Percentiles rank a stretch among this genome's conserved stretches.
Evolutionary conservation across 352 stramenopile species (phyloP).

Genomic region (Phytophthora podocarpi): DNA sequence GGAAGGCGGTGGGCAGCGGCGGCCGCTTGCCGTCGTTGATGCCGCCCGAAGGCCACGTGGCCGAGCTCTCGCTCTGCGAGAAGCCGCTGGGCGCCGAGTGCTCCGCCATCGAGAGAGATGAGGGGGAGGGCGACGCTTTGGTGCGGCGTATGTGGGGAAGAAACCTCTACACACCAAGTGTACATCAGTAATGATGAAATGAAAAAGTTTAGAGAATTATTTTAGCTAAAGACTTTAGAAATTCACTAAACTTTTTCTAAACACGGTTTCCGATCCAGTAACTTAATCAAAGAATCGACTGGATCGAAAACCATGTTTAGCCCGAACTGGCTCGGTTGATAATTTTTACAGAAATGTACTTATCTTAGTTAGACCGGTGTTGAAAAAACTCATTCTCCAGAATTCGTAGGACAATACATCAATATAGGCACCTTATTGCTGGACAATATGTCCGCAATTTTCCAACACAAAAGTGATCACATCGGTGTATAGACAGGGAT

Average conservation of each 20-base stretch:
- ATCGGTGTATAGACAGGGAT: neutral
- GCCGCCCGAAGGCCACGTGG: constrained; percentile 36
- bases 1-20: constrained; percentile 48
- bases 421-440: neutral
- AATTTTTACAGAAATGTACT: no score
- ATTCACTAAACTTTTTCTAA: no score
- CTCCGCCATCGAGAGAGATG: constrained; percentile 25
- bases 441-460: neutral
- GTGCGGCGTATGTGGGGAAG: neutral
- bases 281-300: no score
- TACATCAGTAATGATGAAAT: constrained; percentile 10
- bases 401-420: neutral
- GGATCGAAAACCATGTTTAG: no score
- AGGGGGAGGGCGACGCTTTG: constrained; percentile 19
- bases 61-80: constrained; percentile 21
- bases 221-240: no score
- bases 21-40: constrained; percentile 52
- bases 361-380: no score
- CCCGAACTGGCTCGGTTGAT: no score
- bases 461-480: neutral
- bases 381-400: no score
- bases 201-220: no score
- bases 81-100: constrained; percentile 17
- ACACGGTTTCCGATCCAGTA: no score
- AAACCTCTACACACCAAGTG: constrained; percentile 11